phyloP scores from a whole-genome alignment of 1,284 basidiomycete genomes.

The Schizophyllum amplum region DNA sequence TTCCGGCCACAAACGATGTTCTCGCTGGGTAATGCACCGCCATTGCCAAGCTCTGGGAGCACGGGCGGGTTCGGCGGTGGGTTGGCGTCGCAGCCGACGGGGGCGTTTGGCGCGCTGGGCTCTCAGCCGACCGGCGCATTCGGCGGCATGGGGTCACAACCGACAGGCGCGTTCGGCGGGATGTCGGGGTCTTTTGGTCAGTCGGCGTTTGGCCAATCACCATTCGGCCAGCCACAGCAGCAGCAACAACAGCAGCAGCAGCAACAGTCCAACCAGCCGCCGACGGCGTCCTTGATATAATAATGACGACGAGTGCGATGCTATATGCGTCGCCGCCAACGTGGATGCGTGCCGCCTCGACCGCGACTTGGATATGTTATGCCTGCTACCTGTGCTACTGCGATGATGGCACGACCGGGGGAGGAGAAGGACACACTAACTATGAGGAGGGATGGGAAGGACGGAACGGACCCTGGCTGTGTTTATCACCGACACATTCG shows the following conservation, averaged over 20 bases:
- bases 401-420: neutral
- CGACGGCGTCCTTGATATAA: neutral
- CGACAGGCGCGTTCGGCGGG: slow-evolving; percentile 8
- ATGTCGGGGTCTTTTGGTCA: neutral
- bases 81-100: neutral
- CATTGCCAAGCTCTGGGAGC: too few species aligned
- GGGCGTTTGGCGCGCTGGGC: neutral
- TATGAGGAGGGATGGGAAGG: neutral
- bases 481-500: neutral
- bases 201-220: neutral
- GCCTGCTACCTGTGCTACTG: too few species aligned
- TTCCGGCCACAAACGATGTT: slow-evolving; percentile 36
- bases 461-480: neutral
- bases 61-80: too few species aligned
- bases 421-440: neutral
- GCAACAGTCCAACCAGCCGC: neutral
- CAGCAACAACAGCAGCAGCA: neutral
- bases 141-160: slow-evolving; percentile 5
- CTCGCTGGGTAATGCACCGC: neutral
- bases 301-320: too few species aligned
- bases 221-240: neutral
- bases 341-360: neutral
- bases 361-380: too few species aligned
- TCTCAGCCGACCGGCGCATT: slow-evolving; percentile 5
- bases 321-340: neutral